These are phyloP conservation scores for Penicillium sp. DNA, from an alignment of 2,329 filamentous ascomycete species.

Conservation along the genomic window DNA sequence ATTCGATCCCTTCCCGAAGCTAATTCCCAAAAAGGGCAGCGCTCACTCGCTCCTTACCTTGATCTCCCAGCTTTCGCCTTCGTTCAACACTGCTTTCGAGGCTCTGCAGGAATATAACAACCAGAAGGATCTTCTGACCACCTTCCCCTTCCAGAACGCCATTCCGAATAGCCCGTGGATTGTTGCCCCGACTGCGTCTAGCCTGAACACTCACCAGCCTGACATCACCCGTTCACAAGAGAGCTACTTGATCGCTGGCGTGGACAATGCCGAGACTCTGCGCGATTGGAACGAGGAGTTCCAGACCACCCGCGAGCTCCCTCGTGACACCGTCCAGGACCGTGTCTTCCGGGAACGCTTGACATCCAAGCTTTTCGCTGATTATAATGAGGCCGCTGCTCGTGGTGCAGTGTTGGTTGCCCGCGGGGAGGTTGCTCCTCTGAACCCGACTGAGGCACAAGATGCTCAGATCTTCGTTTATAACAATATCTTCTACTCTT, in stretches of 20 bases:
- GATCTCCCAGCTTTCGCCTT: conserved; percentile 74
- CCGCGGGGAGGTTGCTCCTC: conserved; percentile 82
- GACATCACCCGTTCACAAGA: conserved; percentile 91
- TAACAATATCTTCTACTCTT: conserved; percentile 99
- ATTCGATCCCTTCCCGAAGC: conserved; percentile 84
- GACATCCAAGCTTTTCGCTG: conserved; percentile 92
- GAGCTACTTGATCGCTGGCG: conserved; percentile 81
- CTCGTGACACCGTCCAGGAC: conserved; percentile 90
- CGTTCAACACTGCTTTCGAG: conserved; percentile 73
- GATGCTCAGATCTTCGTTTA: conserved; percentile 99
- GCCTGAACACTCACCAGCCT: conserved; percentile 67
- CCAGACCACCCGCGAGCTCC: conserved; percentile 91
- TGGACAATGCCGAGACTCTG: conserved; percentile 90
- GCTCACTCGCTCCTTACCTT: conserved; percentile 85
- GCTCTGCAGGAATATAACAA: conserved; percentile 81
- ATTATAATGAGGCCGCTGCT: conserved; percentile 94
- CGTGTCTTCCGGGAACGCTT: conserved; percentile 92
- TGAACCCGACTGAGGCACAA: conserved; percentile 88
- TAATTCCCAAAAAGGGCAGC: conserved; percentile 70
- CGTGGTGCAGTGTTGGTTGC: conserved; percentile 89
- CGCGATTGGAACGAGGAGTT: conserved; percentile 99
- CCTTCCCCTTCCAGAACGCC: conserved; percentile 93
- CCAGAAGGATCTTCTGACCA: conserved; percentile 80
- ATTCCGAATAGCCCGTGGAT: conserved; percentile 91
- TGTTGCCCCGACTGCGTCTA: conserved; percentile 64